These are phyloP conservation scores for Pichia scutulata DNA, from an alignment of 805 yeast species.

Conservation along the genomic window DNA sequence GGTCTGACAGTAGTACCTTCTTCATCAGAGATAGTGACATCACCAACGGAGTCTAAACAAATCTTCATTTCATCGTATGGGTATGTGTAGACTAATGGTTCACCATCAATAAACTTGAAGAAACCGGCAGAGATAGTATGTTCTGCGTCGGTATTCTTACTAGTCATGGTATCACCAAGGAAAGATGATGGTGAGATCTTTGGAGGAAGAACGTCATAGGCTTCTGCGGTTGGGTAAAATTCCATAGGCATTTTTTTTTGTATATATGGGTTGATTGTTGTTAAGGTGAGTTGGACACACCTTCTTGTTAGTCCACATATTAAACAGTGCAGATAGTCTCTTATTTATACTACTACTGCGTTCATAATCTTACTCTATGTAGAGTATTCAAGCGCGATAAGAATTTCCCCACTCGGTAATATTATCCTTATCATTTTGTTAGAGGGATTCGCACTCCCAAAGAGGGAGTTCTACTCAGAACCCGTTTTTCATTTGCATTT, in stretches of 20 bases:
- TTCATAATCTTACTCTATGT: neutral
- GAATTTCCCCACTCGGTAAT: neutral
- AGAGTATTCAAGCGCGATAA: neutral
- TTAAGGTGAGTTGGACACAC: too few relatives aligned
- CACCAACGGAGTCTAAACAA: constrained; percentile 57
- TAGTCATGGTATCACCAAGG: constrained; percentile 54
- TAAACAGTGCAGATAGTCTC: neutral
- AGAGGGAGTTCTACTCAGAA: neutral
- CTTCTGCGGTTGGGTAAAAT: constrained; percentile 46
- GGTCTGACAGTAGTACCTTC: constrained; percentile 50
- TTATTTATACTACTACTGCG: neutral
- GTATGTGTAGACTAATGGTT: constrained; percentile 6
- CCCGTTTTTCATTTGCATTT: neutral
- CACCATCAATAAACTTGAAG: constrained; percentile 23
- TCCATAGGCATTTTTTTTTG: constrained; percentile 42
- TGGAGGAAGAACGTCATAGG: constrained; percentile 48
- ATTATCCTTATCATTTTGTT: neutral
- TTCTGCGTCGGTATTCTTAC: constrained; percentile 44
- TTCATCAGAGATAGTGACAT: constrained; percentile 52
- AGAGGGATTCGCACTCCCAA: neutral
- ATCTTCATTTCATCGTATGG: constrained; percentile 38
- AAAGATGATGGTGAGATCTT: constrained; percentile 54
- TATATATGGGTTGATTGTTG: neutral
- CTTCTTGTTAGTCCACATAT: too few relatives aligned
- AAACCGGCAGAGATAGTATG: constrained; percentile 59